Base-by-base conservation (phyloP, 2,329 filamentous ascomycete species). In the Elsinoe ampelina region DNA sequence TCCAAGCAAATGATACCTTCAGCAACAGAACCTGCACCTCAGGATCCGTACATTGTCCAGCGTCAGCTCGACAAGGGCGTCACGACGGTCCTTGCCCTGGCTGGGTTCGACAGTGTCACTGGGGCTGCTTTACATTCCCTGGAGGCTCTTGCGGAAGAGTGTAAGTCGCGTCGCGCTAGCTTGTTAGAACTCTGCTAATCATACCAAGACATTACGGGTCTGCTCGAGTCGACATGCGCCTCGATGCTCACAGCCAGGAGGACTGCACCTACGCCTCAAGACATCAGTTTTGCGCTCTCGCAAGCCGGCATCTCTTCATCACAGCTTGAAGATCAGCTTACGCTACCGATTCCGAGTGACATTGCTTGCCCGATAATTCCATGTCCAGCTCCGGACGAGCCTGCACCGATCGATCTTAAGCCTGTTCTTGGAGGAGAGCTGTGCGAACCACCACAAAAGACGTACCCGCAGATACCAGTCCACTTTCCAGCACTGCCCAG, bases 401-500 rank as follows among this genome's bases (percentile, higher is more conserved):
- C 67, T 12, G 65, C 70, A n/a, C 71, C 73, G 7, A 69, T 73
- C 12, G 67, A 75, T 58, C 70, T 76, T 47, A 71, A 73, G 34
- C 70, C 73, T 6, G 73, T 82, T 36, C 72, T 84, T 2, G 78
- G 78, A 12, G 71, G 77, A 2, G 72, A 76, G 20, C 67, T 83
- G 12, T 77, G 75, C 20, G 74, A 72, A 42, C 71, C 71, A 48
- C 67, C 70, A 43, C 73, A 77, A 56, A 72, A 74, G 43, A 71
- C 72, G 45, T 74, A 71, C 50, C 65, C 70, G 15, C 82, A 82
- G 65, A 80, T 84, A 58, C 81, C 82, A 1, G 70, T 71, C 51
- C 79, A 84, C 59, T 81, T 86, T 58, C 83, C 83, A 1, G 70
- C 75, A 19, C 78, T 84, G 39, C 83, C 83, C 6, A 81, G 81